These are phyloP conservation scores for Daedaleopsis nitida DNA, from an alignment of 768 basidiomycete genomes.

Conservation along the genomic window DNA sequence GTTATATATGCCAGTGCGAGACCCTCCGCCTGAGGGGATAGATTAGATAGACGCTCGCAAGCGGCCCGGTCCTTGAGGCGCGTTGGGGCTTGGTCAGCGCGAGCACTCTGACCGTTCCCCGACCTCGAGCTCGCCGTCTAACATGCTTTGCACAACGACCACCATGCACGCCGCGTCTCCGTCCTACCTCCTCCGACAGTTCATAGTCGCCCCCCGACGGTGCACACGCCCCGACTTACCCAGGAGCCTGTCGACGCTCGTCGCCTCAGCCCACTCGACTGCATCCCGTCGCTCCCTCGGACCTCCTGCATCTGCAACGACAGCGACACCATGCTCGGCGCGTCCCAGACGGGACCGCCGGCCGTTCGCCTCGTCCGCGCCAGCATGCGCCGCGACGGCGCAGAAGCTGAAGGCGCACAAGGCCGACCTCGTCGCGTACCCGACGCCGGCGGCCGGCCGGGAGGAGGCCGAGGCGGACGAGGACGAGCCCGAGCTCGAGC, in stretches of 20 bases:
- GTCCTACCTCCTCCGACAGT: slow-evolving; percentile 1
- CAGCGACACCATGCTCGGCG: background rate
- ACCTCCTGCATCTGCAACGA: no score
- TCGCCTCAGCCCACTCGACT: no score
- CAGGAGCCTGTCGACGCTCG: background rate
- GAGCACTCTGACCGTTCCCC: no score
- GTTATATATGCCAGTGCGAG: no score
- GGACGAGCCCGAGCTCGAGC: slow-evolving; percentile 65
- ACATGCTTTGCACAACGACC: background rate
- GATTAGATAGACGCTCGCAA: no score
- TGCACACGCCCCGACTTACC: background rate
- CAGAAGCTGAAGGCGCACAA: slow-evolving; percentile 46
- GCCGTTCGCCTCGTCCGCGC: slow-evolving; percentile 11
- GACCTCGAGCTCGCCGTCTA: background rate
- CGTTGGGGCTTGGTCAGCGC: no score
- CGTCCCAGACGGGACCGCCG: background rate
- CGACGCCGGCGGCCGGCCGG: slow-evolving; percentile 36
- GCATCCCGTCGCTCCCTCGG: no score
- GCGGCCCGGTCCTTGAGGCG: no score
- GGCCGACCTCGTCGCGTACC: slow-evolving; percentile 43
- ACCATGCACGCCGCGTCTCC: slow-evolving; percentile 11
- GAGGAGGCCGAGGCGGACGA: slow-evolving; percentile 48
- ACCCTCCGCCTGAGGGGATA: no score
- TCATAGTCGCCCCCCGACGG: slow-evolving; percentile 4
- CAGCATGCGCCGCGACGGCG: slow-evolving; percentile 37